phyloP scores from a whole-genome alignment of 2,329 filamentous ascomycete genomes.

The Teratosphaeria destructans region DNA sequence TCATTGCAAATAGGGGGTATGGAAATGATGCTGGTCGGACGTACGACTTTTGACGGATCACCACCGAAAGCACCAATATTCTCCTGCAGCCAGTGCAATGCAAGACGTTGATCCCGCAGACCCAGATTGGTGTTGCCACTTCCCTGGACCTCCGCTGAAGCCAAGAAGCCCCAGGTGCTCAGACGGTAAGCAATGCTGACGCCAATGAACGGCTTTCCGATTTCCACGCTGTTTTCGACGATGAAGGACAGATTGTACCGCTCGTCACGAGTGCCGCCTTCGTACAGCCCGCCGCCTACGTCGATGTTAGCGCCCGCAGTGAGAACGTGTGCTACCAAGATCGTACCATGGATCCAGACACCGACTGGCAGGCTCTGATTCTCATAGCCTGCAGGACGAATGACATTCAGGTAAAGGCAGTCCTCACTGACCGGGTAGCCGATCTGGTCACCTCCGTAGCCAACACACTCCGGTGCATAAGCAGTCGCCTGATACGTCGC shows the following conservation, averaged over 20 bases:
- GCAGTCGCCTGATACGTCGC: conserved; percentile 29
- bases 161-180: conserved; percentile 46
- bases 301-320: not conserved
- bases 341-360: conserved; percentile 12
- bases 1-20: not conserved
- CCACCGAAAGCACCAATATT: conserved; percentile 52
- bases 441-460: conserved; percentile 26
- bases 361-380: conserved; percentile 1
- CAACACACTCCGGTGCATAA: conserved; percentile 34
- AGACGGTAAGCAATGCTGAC: conserved; percentile 55
- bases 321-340: not conserved
- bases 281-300: conserved; percentile 15
- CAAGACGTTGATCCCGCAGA: conserved; percentile 50
- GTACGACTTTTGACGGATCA: conserved; percentile 42
- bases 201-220: conserved; percentile 37
- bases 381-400: conserved; percentile 1
- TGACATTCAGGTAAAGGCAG: conserved; percentile 1
- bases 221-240: conserved; percentile 14
- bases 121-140: conserved; percentile 49
- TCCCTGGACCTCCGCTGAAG: conserved; percentile 31
- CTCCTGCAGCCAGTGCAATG: conserved; percentile 49
- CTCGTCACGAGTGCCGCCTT: conserved; percentile 15
- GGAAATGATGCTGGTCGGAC: conserved; percentile 20
- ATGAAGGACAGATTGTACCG: conserved; percentile 20
- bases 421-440: conserved; percentile 14